A percentile compares a stretch with the other conserved stretches of the same genome.
Evolutionary conservation across 2,329 filamentous ascomycete species (phyloP).

Genomic region (Diaporthe helianthi): DNA sequence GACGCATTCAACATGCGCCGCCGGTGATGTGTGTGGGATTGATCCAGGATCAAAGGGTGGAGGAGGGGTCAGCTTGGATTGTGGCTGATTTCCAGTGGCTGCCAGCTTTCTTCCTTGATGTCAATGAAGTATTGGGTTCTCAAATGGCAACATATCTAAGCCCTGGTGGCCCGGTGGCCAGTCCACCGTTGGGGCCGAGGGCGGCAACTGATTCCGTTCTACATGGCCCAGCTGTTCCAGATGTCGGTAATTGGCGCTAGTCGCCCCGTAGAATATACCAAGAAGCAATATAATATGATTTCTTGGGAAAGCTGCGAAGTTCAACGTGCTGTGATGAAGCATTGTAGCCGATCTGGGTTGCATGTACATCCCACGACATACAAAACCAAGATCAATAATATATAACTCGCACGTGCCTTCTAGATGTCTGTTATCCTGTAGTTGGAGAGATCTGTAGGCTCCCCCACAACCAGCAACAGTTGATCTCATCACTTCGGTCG

Average conservation of each 20-base stretch:
- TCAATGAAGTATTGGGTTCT: too few relatives aligned
- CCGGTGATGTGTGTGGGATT: not conserved
- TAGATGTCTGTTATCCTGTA: too few relatives aligned
- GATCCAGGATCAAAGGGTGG: not conserved
- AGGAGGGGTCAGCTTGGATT: not conserved
- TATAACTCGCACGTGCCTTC: too few relatives aligned
- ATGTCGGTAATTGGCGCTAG: not conserved
- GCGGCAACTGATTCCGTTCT: not conserved
- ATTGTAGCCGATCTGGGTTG: not conserved
- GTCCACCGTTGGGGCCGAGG: too few relatives aligned
- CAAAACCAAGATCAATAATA: too few relatives aligned
- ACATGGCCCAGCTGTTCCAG: not conserved
- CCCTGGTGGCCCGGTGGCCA: too few relatives aligned
- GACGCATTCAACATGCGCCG: constrained; percentile 19
- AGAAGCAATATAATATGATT: not conserved
- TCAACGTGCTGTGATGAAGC: not conserved
- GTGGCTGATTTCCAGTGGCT: not conserved
- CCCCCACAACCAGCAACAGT: constrained; percentile 19
- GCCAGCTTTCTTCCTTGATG: not conserved
- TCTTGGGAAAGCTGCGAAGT: not conserved
- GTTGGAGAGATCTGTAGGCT: too few relatives aligned
- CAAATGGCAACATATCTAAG: too few relatives aligned
- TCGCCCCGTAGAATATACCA: not conserved
- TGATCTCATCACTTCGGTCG: constrained; percentile 27
- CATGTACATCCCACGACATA: too few relatives aligned